Base-by-base conservation (phyloP, 2,329 filamentous ascomycete species). In the Lojkania enalia region DNA sequence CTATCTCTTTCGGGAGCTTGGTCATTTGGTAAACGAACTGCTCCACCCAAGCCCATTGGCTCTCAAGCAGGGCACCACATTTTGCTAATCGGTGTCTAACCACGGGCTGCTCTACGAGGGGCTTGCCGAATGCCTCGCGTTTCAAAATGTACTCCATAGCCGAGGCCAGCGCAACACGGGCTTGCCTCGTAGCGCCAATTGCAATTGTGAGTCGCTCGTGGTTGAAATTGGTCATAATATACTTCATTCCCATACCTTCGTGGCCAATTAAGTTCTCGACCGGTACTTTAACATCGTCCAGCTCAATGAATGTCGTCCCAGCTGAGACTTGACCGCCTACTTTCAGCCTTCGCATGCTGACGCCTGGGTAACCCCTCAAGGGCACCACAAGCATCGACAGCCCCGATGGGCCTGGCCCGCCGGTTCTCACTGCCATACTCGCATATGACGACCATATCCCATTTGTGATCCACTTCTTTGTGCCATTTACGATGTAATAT, bases 181-280 rank as follows among this genome's bases (percentile, higher is more conserved):
- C 77, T 57, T 83, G 76, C 2, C 86, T 75, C 1, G 84, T 86
- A 1, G 80, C 78, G 0, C 80, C 78, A 12, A 89, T 80, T 1
- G 82, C 76, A 51, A 90, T 87, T 13, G 77, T 77, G 9, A 90
- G 73, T 0, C 86, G 80, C 66, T 90, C 87, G 65, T 90, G 86
- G 71, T 90, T 90, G 78, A 90, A 90, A 70, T 90, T 88, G 42
- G 81, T 85, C 84, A 87, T 88, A 59, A 87, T 80, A 60, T 87
- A 87, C 46, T 75, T 78, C 85, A 90, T 89, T 4, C 87, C 87
- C 58, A 79, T 72, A 9, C 85, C 86, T 64, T 90, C 86, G 15
- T 75, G 55, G 2, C 86, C 87, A 45, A 90, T 81, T 5, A 90
- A 69, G 61, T 90, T 89, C 58, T 80, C 79, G 0, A 82, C 77